phyloP scores from a whole-genome alignment of 2,329 filamentous ascomycete species.

The Botrytis porri region DNA sequence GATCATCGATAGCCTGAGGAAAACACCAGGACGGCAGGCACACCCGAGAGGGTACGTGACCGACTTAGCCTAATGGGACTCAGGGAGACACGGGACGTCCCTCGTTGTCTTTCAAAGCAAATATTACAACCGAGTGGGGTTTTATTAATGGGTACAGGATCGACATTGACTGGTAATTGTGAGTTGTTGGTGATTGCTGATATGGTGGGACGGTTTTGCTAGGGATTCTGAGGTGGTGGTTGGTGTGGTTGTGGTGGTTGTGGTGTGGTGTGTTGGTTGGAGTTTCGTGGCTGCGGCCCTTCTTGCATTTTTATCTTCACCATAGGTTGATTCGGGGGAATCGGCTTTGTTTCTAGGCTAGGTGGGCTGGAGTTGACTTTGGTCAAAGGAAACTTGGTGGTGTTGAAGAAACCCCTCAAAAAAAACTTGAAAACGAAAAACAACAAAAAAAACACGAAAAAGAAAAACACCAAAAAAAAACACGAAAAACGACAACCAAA shows the following conservation, averaged over 20 bases:
- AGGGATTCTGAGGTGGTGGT: background rate
- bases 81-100: background rate
- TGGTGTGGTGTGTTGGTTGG: background rate
- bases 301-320: background rate
- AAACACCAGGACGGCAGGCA: background rate
- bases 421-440: background rate
- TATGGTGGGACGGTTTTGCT: background rate
- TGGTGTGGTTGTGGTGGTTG: background rate
- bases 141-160: background rate
- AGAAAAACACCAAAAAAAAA: background rate
- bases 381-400: background rate
- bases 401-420: background rate
- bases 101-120: background rate
- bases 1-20: background rate
- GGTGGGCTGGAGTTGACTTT: background rate
- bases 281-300: background rate
- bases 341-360: background rate
- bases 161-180: background rate
- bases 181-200: background rate
- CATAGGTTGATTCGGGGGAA: background rate
- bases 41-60: background rate
- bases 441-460: background rate
- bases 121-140: background rate
- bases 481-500: background rate
- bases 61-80: conserved; percentile 1